Base-by-base conservation (phyloP, 352 stramenopile genomes). In the Globisporangium spiculum region DNA sequence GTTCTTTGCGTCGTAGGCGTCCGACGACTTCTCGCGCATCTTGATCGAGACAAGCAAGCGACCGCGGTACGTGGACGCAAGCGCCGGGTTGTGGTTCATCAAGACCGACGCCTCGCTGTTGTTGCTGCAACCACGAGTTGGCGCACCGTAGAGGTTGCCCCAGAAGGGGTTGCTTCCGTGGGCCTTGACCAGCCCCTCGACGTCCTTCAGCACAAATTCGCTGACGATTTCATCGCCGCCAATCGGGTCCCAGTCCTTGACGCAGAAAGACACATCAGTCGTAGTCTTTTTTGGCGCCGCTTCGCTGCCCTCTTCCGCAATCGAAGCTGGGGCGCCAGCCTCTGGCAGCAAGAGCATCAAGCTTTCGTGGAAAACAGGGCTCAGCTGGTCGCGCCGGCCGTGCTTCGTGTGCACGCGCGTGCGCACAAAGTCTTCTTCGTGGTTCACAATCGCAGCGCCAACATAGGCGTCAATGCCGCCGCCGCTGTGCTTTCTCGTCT, bases 51-150 rank as follows among this genome's bases (percentile, higher is more conserved):
- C 60, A 48, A 96, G 68, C 32, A 97, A n/a, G 5, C 88, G 80
- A 2, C 90, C 90, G 63, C 88, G 84, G 65, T 93, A 97, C 9
- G 84, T 89, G 59, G 90, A 95, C 12, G 75, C 90, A 16, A 76
- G 62, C 27, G 74, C 48, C 2, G 79, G 75, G 53, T 81, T 73
- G 50, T 74, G 68, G 69, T 96, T 97, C 85, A 94, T 94, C 4
- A 69, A 60, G 20, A 73, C 67, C 10, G 79, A 72, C 5, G 72
- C 71, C 12, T 75, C 70, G 6, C 71, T 76, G 53, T 76, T 79
- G 66, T 81, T 77, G 34, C 77, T 88, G 64, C 73, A 76, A 62
- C 77, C 78, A 26, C 83, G 74, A n/a, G 89, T 63, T 2, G 83
- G 83, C 6, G 80, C 81, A 50, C 85, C 83, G 67, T 93, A 93